Percentiles rank a stretch among this genome's conserved stretches.
phyloP scores from a whole-genome alignment of 768 basidiomycete genomes.

The Tremella yokohamensis region DNA sequence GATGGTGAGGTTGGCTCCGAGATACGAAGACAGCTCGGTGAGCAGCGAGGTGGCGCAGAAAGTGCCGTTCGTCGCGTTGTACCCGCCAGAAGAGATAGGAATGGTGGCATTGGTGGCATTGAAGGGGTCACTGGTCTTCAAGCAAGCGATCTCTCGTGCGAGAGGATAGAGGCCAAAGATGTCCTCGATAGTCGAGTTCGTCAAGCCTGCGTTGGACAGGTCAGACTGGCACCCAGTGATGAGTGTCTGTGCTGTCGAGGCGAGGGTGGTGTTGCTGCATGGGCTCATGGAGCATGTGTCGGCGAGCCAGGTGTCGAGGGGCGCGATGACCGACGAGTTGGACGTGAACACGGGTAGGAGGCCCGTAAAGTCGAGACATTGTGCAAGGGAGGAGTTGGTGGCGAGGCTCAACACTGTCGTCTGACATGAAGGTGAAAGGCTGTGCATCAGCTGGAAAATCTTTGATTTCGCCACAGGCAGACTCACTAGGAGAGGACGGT shows the following conservation, averaged over 20 bases:
- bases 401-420: background rate
- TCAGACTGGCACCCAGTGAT: conserved; percentile 26
- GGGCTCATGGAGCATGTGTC: conserved; percentile 27
- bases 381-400: background rate
- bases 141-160: conserved; percentile 43
- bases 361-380: conserved; percentile 2
- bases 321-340: conserved; percentile 36
- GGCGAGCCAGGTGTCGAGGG: conserved; percentile 36
- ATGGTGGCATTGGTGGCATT: conserved; percentile 21
- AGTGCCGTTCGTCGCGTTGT: conserved; percentile 45
- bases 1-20: conserved; percentile 42
- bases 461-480: too few species aligned
- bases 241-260: conserved; percentile 18
- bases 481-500: too few species aligned
- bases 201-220: conserved; percentile 16
- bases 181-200: conserved; percentile 11
- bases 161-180: conserved; percentile 39
- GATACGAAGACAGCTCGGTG: conserved; percentile 37
- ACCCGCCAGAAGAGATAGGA: conserved; percentile 9
- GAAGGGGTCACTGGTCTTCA: conserved; percentile 32
- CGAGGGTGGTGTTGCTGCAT: conserved; percentile 33
- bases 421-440: conserved; percentile 11
- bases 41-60: conserved; percentile 45
- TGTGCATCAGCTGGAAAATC: background rate
- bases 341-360: conserved; percentile 17